Base-by-base conservation (phyloP, 805 yeast genomes). In the Suhomyces pyralidae region DNA sequence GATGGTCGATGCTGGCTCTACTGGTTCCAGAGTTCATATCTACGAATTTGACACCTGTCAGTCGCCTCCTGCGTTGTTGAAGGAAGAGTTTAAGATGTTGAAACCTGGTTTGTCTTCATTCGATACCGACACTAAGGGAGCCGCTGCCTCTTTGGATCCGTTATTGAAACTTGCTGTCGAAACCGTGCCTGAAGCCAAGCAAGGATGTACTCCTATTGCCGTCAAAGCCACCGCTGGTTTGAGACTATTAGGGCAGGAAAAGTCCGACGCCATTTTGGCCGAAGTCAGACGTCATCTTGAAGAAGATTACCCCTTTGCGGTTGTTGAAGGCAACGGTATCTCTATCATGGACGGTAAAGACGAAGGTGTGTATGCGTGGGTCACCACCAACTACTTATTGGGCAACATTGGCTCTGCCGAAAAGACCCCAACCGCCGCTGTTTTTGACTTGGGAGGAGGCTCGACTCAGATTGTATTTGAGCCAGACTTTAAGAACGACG, bases 291-390 rank as follows among this genome's bases (percentile, higher is more conserved):
- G 68, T 9, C 94, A 90, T 65, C 76, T 94, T 57, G 90, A 88
- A 66, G 70, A 74, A 1, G 85, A 90, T 58, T 94, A 84, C 69
- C 99, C 99, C 51, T 94, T 94, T 76, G 87, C 97, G 2, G 90
- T 94, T 47, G 96, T 92, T 48, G 84, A 80, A 9, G 90, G 85
- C 47, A 88, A 90, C 54, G 98, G 97, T 57, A 79, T 94, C 54
- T 79, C 92, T 9, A 89, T 94, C 64, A 93, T 94, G 98, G 91
- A 88, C 54, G 99, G 99, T 59, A 85, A 84, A 54, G 96, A 93
- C 61, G 99, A 96, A 77, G 99, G 99, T 69, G 97, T 94, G 7
- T 94, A 84, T 66, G 99, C 99, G 1, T 94, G 99, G 99, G 88
- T 94, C 69, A 94, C 99, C 25, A 85, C 97, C 48, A 94, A 94